A percentile compares a stretch with the other conserved stretches of the same genome.
These are phyloP conservation scores for Talaromyces nanjingensis DNA, from an alignment of 495 filamentous ascomycete species.

Conservation along the genomic window DNA sequence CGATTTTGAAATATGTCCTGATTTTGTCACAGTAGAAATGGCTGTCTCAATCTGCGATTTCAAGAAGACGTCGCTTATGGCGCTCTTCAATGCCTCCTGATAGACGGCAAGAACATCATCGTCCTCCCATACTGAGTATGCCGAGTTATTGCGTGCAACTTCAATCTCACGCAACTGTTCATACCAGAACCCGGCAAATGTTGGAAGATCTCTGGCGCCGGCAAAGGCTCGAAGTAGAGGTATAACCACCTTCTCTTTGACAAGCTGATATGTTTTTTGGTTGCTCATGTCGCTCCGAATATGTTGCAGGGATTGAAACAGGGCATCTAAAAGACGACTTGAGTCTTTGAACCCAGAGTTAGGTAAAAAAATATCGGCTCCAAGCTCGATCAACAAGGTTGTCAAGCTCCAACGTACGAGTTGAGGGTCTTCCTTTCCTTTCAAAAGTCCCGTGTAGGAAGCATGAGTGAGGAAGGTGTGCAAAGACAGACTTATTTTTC, in stretches of 20 bases:
- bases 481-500: constrained; percentile 35
- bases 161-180: constrained; percentile 48
- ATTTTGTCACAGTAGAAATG: constrained; percentile 20
- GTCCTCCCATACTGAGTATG: constrained; percentile 54
- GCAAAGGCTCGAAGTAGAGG: constrained; percentile 58
- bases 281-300: constrained; percentile 16
- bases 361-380: constrained; percentile 63
- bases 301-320: constrained; percentile 19
- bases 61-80: constrained; percentile 25
- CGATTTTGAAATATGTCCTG: constrained; percentile 24
- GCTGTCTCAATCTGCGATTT: constrained; percentile 28
- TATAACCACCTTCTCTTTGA: constrained; percentile 40
- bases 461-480: constrained; percentile 40
- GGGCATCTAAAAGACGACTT: constrained; percentile 30
- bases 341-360: constrained; percentile 39
- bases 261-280: constrained; percentile 19
- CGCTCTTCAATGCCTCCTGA: constrained; percentile 29
- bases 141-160: constrained; percentile 19
- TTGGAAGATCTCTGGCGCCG: constrained; percentile 55
- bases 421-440: constrained; percentile 21
- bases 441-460: constrained; percentile 34
- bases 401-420: constrained; percentile 56
- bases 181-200: constrained; percentile 63
- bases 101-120: constrained; percentile 44
- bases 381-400: constrained; percentile 53